Evolutionary conservation across 2,329 filamentous ascomycete genomes (phyloP), one percentile per base, ranked within the genome.

Genomic region (Monilinia aucupariae): DNA sequence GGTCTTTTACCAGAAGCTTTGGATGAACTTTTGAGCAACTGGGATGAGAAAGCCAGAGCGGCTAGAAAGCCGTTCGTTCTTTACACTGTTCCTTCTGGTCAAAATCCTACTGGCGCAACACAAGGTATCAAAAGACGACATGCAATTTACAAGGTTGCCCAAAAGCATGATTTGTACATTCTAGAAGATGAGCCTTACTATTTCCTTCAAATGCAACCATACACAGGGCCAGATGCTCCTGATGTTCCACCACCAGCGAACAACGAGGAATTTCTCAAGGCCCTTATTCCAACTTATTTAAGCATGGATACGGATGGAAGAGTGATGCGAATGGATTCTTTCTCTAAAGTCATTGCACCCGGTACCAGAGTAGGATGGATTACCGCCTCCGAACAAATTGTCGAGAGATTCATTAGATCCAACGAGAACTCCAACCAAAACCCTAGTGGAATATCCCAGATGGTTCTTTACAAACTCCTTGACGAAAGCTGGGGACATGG

Each of bases 401-500:
- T 96, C 64, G 90, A 96, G 75, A 84, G 89, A 47, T 96, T 66
- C 39, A 30, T 64, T 22, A 60, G 64, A 41, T 91, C 96, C 76
- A 87, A 87, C 68, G 94, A 99, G 76, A 85, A 88, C 27, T 88
- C 86, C 47, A 91, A 87, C 52, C 94, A 99, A 74, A 91, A 90
- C 22, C 92, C 94, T 0, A 87, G 85, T 63, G 94, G 94, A 50
- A 84, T 96, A 71, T 86, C 89, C 0, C 93, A 97, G 77, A 79
- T 94, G 27, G 80, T 93, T 10, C 78, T 97, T 61, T 92, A 90
- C 79, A 96, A 96, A 77, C 80, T 99, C 27, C 81, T 99, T 2
- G 94, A 99, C 68, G 91, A 96, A 76, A 86, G 87, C 56, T 99
- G 94, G 94, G 94, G 93, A 30, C 94, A 99, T 72, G 82, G 85